A percentile compares a stretch with the other conserved stretches of the same genome.
Conservation (phyloP, 768 basidiomycete species). For the Leccinum arenicola region DNA sequence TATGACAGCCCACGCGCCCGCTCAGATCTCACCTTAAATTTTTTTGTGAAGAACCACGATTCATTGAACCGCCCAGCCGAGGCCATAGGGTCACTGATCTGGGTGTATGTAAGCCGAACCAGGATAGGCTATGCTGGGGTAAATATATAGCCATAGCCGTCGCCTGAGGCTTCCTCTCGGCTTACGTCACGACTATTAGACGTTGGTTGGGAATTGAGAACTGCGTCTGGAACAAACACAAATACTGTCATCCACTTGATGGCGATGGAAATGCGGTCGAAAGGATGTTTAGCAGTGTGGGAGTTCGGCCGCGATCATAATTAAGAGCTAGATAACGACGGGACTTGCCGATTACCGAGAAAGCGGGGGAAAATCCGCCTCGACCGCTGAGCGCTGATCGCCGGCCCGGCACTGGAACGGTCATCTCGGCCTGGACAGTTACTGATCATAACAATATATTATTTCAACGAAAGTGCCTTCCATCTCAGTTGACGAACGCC, state of each 20-base stretch:
- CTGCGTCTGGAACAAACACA: neutral
- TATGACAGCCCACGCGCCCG: neutral
- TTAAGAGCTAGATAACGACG: neutral
- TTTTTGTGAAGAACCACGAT: neutral
- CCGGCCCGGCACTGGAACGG: neutral
- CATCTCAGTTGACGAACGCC: slow-evolving; percentile 69
- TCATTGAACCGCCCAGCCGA: neutral
- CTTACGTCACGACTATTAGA: neutral
- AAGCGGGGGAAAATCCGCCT: neutral
- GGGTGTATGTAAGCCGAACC: neutral
- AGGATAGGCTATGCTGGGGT: neutral
- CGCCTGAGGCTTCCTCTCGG: neutral
- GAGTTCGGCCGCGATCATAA: neutral
- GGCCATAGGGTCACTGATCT: neutral
- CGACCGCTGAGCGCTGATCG: neutral
- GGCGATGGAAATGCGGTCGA: neutral
- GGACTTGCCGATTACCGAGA: neutral
- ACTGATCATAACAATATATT: neutral
- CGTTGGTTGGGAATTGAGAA: neutral
- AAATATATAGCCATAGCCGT: neutral
- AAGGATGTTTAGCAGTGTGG: neutral
- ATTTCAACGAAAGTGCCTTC: neutral
- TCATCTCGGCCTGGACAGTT: neutral
- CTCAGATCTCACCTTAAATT: neutral
- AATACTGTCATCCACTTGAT: neutral